Evolutionary conservation across 2,329 filamentous ascomycete genomes (phyloP), one percentile per base, ranked within the genome.

Genomic region (Aspergillus carbonarius): DNA sequence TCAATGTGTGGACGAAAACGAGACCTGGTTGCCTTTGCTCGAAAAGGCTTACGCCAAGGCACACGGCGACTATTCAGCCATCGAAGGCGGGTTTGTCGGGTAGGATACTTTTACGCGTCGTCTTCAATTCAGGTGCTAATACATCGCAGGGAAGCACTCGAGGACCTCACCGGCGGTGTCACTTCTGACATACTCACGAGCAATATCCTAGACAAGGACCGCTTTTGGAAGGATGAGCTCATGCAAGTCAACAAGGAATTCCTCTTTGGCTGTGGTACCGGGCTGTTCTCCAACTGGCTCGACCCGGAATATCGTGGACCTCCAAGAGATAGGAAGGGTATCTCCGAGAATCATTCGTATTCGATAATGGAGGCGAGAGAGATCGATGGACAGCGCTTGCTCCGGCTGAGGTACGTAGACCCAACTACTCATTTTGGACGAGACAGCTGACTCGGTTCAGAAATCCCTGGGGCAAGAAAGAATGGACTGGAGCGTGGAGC

Each of bases 151-250:
- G 84, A 86, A 65, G 83, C 80, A 1, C 81, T 85, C 55, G 84
- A 86, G 66, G 83, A 86, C 62, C 70, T 85, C 27, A 85, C 83
- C 1, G 80, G 80, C n/a, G 79, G 79, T 4, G 79, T 81, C 6
- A 81, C 78, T 0, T 78, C 78, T 0, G 78, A 80, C 60, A 66
- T 81, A 3, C 69, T 78, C 49, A 74, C 77, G 1, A 77, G 73
- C 35, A 79, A 81, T 54, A 79, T 81, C 49, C 70, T 82, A 10
- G 76, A 95, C 69, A 88, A 89, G 59, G 88, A 96, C 52, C 83
- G 85, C 20, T 96, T 96, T 71, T 96, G 92, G 92, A 85, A 83
- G 1, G 86, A 93, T 37, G 90, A 95, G 70, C 82, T 96, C 23
- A 85, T 88, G 74, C 87, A 89, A 62, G 90, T 92, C 58, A 95